These are phyloP conservation scores for Syzygium jambos DNA, from an alignment of 345 rosid genomes.

Conservation along the genomic window DNA sequence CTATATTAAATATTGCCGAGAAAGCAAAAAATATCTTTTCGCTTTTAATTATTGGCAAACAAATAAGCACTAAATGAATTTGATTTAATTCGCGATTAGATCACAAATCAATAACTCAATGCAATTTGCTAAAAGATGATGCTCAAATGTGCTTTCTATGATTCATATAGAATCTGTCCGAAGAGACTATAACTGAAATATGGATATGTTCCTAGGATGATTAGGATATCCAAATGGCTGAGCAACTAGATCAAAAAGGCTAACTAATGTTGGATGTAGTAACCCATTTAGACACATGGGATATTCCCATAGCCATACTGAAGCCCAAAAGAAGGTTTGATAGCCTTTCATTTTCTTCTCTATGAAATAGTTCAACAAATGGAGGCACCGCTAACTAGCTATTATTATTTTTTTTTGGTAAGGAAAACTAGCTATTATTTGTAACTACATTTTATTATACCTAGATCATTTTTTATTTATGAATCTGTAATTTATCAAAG, in stretches of 20 bases:
- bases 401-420: too few species aligned
- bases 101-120: background rate
- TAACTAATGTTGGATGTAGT: background rate
- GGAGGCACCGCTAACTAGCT: background rate
- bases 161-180: background rate
- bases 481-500: background rate
- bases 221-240: background rate
- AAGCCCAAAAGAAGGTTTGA: background rate
- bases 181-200: background rate
- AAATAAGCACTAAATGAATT: background rate
- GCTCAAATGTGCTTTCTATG: background rate
- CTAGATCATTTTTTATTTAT: background rate
- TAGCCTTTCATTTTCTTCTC: background rate
- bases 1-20: background rate
- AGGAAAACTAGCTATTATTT: background rate
- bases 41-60: background rate
- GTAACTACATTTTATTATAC: background rate
- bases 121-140: background rate
- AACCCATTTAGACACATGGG: background rate
- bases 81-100: background rate
- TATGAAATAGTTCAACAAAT: background rate
- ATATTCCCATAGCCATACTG: background rate
- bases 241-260: background rate
- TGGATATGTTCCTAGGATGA: background rate
- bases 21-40: background rate